These are phyloP conservation scores for Fusarium sp. DNA, from an alignment of 2,329 filamentous ascomycete genomes.

Conservation along the genomic window DNA sequence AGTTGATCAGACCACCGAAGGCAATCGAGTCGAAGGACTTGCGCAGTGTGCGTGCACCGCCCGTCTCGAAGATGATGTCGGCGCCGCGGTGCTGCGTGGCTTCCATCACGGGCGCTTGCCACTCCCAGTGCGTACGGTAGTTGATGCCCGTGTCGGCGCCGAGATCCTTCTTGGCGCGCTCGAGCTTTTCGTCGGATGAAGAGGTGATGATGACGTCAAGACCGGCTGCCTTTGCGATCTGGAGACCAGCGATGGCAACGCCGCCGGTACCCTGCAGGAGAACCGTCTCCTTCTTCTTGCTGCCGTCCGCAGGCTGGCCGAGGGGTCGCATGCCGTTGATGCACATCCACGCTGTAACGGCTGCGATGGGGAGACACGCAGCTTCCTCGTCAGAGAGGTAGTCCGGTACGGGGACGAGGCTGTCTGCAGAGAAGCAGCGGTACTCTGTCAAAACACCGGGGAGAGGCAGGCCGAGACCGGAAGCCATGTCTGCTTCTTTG, in stretches of 20 bases:
- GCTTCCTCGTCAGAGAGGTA: constrained; percentile 72
- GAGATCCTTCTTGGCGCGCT: constrained; percentile 58
- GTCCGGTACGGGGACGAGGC: constrained; percentile 67
- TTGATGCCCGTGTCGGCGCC: constrained; percentile 67
- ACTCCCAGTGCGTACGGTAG: constrained; percentile 64
- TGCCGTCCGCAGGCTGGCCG: constrained; percentile 56
- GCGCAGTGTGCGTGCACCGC: constrained; percentile 63
- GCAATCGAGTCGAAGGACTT: constrained; percentile 66
- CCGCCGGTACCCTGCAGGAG: constrained; percentile 68
- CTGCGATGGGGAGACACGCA: constrained; percentile 70
- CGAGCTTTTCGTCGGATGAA: constrained; percentile 65
- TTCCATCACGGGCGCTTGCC: constrained; percentile 62
- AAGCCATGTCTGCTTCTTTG: constrained; percentile 64
- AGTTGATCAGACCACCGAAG: constrained; percentile 67
- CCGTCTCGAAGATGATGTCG: constrained; percentile 68
- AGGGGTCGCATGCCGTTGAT: constrained; percentile 71
- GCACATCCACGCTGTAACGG: constrained; percentile 74
- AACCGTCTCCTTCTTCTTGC: constrained; percentile 52
- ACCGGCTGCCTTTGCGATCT: constrained; percentile 66
- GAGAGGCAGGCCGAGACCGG: constrained; percentile 71
- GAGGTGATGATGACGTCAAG: constrained; percentile 66
- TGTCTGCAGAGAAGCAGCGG: constrained; percentile 68
- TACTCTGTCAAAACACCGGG: constrained; percentile 70
- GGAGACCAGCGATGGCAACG: constrained; percentile 64
- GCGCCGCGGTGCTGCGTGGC: constrained; percentile 61